phyloP scores from a whole-genome alignment of 345 rosid species.

The Ceriops tagal region DNA sequence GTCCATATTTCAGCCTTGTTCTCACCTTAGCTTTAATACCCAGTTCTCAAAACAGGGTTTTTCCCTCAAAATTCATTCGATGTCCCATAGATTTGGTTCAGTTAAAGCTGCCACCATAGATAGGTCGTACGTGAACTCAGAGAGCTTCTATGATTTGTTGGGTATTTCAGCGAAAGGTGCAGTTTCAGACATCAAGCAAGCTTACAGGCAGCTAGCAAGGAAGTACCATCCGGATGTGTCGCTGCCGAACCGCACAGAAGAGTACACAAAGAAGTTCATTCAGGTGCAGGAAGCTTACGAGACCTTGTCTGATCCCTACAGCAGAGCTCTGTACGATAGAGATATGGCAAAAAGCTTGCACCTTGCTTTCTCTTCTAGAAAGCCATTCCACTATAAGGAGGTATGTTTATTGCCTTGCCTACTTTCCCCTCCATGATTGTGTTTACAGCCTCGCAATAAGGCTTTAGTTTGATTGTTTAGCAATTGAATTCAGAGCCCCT shows the following conservation, averaged over 20 bases:
- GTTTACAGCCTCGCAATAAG: neutral
- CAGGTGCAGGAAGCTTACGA: slow-evolving; percentile 17
- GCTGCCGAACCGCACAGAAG: slow-evolving; percentile 2
- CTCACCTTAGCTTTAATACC: neutral
- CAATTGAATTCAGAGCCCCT: too few relatives aligned
- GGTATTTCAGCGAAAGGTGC: slow-evolving; percentile 9
- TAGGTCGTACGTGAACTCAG: neutral
- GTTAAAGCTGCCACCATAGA: neutral
- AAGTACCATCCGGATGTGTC: slow-evolving; percentile 12
- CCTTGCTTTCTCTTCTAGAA: slow-evolving; percentile 1
- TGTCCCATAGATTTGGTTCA: neutral
- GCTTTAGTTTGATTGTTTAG: neutral
- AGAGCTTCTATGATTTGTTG: slow-evolving; percentile 8
- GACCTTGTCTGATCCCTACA: slow-evolving; percentile 12
- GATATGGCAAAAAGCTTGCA: neutral
- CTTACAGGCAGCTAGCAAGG: slow-evolving; percentile 10
- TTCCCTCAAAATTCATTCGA: neutral
- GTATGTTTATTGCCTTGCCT: neutral
- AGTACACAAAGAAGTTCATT: slow-evolving; percentile 15
- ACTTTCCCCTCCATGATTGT: neutral
- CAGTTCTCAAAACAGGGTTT: neutral
- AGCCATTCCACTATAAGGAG: neutral
- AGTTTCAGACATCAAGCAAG: slow-evolving; percentile 2
- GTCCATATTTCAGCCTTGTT: neutral
- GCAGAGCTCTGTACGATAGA: slow-evolving; percentile 9